Percentiles rank a stretch among this genome's conserved stretches.
Conservation (phyloP, 176 grass and related monocot species). For the Avena atlantica region DNA sequence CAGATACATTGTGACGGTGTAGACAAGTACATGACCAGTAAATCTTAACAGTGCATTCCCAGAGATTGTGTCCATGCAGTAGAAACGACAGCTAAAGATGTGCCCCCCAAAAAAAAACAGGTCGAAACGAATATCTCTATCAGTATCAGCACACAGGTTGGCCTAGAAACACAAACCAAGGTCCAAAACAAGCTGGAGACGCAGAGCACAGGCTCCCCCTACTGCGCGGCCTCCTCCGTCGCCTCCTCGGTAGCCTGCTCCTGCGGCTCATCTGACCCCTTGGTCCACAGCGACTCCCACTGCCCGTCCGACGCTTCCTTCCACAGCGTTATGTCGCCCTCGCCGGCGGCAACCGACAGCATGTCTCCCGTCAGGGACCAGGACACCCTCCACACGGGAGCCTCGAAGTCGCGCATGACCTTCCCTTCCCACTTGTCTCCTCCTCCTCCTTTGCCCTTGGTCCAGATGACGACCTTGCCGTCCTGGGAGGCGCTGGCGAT, state of each 20-base stretch:
- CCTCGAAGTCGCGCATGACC: slow-evolving; percentile 62
- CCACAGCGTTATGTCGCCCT: slow-evolving; percentile 73
- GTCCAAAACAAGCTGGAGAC: background rate
- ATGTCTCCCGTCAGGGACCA: slow-evolving; percentile 81
- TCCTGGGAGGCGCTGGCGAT: slow-evolving; percentile 72
- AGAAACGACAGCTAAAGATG: slow-evolving; percentile 1
- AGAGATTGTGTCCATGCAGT: background rate
- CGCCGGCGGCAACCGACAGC: slow-evolving; percentile 65
- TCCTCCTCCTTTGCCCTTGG: slow-evolving; percentile 63
- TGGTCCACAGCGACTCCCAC: slow-evolving; percentile 86
- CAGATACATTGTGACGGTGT: slow-evolving; percentile 4
- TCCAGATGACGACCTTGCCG: slow-evolving; percentile 77
- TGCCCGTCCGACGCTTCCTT: slow-evolving; percentile 71
- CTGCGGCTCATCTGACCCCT: slow-evolving; percentile 62
- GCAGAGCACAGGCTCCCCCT: background rate
- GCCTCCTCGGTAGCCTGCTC: slow-evolving; percentile 57
- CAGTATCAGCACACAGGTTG: slow-evolving; percentile 7
- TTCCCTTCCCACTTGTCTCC: slow-evolving; percentile 76
- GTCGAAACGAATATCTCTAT: slow-evolving; percentile 9
- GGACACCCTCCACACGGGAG: slow-evolving; percentile 78
- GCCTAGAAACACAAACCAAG: background rate
- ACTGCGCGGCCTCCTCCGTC: slow-evolving; percentile 31
- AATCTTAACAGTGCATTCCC: slow-evolving; percentile 5
- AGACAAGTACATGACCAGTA: slow-evolving; percentile 17
- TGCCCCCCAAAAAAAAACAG: background rate